phyloP scores from a whole-genome alignment of 225 moss, liverwort and hornwort species.

The Climacium dendroides region DNA sequence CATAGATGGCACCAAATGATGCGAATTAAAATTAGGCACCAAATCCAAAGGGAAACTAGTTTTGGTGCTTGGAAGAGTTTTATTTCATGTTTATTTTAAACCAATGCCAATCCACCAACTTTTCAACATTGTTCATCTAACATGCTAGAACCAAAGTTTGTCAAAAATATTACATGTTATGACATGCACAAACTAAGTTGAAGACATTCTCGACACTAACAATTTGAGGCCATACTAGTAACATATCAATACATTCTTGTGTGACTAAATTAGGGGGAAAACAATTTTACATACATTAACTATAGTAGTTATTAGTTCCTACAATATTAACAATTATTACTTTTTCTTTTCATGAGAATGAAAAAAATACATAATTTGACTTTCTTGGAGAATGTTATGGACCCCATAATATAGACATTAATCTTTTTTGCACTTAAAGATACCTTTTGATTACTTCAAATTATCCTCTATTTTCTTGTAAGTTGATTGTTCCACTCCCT shows the following conservation, averaged over 20 bases:
- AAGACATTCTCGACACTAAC: neutral
- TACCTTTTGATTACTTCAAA: neutral
- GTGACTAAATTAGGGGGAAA: neutral
- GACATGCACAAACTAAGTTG: neutral
- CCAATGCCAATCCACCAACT: fast-evolving
- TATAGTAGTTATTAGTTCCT: neutral
- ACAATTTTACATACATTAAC: neutral
- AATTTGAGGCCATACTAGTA: neutral
- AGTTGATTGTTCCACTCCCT: neutral
- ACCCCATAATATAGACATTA: neutral
- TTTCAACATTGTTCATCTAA: neutral
- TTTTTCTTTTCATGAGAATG: fast-evolving
- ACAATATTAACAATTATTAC: neutral
- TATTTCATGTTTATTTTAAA: fast-evolving
- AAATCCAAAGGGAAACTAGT: fast-evolving
- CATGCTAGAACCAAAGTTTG: no score
- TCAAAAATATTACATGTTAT: no score
- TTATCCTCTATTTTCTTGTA: neutral
- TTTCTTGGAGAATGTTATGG: neutral
- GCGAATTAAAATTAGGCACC: neutral
- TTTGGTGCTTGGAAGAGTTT: neutral
- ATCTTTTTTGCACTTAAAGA: neutral
- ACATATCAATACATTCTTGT: neutral
- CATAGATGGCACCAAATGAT: fast-evolving
- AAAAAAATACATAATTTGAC: neutral